Conservation (phyloP, 2,329 filamentous ascomycete species). For the Verticillium albo-atrum region DNA sequence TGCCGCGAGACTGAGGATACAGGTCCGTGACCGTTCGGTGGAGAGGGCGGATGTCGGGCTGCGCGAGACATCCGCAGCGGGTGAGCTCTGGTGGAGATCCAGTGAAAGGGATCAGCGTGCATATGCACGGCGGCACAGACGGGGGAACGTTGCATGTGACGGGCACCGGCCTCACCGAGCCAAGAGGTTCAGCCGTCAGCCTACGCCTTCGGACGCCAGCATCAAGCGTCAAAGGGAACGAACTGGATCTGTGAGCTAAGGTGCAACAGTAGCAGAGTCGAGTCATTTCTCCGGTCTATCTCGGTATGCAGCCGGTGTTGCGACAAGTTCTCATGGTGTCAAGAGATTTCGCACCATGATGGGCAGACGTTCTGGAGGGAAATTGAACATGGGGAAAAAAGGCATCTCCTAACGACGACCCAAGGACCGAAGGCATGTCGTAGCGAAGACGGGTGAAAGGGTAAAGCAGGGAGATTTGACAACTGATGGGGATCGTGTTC, state of each 20-base stretch:
- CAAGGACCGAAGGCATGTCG: neutral
- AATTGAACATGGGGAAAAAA: neutral
- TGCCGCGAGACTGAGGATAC: neutral
- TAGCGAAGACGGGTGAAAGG: neutral
- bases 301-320: neutral
- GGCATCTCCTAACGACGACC: neutral
- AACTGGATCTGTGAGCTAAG: neutral
- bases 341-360: neutral
- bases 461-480: neutral
- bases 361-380: neutral
- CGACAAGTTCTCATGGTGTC: neutral
- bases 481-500: neutral
- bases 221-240: neutral
- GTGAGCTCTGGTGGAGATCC: neutral
- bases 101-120: neutral
- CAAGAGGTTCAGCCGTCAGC: neutral
- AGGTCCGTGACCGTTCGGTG: neutral
- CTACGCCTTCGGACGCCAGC: neutral
- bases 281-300: neutral
- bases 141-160: neutral
- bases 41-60: neutral
- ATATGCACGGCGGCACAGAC: neutral
- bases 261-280: neutral
- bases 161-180: neutral
- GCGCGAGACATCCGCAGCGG: neutral